Evolutionary conservation across 805 yeast species (phyloP).

Genomic region (Monosporozyma aquatica): DNA sequence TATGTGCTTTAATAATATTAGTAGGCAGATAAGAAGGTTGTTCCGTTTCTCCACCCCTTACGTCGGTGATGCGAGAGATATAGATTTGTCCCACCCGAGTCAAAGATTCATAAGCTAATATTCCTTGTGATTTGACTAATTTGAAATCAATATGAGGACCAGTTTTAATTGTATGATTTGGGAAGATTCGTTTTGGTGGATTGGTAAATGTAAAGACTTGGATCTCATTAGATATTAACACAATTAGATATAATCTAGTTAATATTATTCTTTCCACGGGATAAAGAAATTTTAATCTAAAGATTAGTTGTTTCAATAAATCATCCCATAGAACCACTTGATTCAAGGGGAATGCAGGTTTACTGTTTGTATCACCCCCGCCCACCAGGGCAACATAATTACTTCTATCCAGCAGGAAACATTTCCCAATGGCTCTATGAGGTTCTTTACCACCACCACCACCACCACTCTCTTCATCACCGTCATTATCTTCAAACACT

Average conservation of each 20-base stretch:
- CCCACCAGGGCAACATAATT: conserved; percentile 87
- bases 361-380: conserved; percentile 35
- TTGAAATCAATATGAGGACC: conserved; percentile 21
- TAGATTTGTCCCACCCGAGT: conserved; percentile 25
- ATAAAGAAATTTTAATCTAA: conserved; percentile 64
- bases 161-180: not conserved
- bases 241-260: conserved; percentile 67
- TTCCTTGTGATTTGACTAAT: conserved; percentile 10
- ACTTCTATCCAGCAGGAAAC: conserved; percentile 80
- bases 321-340: conserved; percentile 91
- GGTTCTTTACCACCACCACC: conserved; percentile 66
- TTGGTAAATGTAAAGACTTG: conserved; percentile 73
- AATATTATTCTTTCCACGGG: conserved; percentile 67
- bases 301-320: conserved; percentile 61
- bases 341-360: conserved; percentile 69
- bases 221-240: conserved; percentile 57
- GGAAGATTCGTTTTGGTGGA: conserved; percentile 40
- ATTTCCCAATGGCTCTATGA: conserved; percentile 57
- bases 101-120: conserved; percentile 8
- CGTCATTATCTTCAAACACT: conserved; percentile 35
- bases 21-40: conserved; percentile 21
- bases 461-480: conserved; percentile 43
- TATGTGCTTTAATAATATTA: conserved; percentile 73
- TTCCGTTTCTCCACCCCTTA: conserved; percentile 8
- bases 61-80: conserved; percentile 15